Base-by-base conservation (phyloP, 495 filamentous ascomycete genomes). In the Aspergillus homomorphus region DNA sequence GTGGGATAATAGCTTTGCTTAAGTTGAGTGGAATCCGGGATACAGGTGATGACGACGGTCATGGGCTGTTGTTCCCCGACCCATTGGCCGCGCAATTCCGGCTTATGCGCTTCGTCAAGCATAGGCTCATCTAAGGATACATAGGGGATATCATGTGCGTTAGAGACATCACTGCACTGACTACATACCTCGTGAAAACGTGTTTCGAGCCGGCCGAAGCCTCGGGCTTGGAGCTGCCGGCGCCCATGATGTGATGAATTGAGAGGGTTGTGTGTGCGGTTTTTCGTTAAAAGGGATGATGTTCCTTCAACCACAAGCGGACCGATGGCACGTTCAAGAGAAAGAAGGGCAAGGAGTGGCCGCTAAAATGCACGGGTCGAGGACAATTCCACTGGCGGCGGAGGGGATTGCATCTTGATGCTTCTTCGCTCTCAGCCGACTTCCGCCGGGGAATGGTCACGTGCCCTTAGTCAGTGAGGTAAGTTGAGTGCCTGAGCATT, bases 191-290 rank as follows among this genome's bases (percentile, higher is more conserved):
- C 21, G 78, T 73, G 66, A 83, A 82, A 66, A 82, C 70, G 71
- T 82, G 80, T 62, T 79, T 72, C 51, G 77, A 74, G 63, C 69
- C 69, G 59, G 69, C 73, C 68, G 78, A 66, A 64, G 73, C 75
- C 58, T 77, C 70, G 49, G 80, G 77, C 70, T 83, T 83, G 45
- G 79, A 82, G 72, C 73, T 73, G 58, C 74, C 74, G 61, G 79
- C 69, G 69, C 80, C 80, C 80, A 83, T 83, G 49, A 54, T 65
- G 53, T 48, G 59, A 19, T 55, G 46, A 43, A 2, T 56, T 15
- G 38, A 54, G 41, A n/a, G 21, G 45, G 26, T 41, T 38, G 8
- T 38, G 10, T 5, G 12, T 2, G 15, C 7, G 33, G 33, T 38
- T 38, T 30, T 4, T 30, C 26, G 26, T 28, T 9, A 28, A 28